Base-by-base conservation (phyloP, 306 rosid species). In the Cicer arietinum region DNA sequence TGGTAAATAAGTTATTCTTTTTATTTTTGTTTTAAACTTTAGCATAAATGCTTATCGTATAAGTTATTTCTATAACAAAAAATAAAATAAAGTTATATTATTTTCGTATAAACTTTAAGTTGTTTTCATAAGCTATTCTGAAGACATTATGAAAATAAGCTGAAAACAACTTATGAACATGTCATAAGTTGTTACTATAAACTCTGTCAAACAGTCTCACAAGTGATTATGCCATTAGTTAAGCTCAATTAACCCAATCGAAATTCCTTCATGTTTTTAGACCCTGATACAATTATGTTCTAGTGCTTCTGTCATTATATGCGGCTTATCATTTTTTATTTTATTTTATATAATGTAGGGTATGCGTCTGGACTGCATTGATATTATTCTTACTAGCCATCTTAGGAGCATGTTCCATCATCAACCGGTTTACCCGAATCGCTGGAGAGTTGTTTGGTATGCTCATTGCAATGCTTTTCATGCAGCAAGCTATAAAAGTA, bases 381-480 rank as follows among this genome's bases (percentile, higher is more conserved):
- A 68, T 95, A 83, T 90, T 95, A 74, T 86, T 95, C 88, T 75
- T 88, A 39, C 50, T 95, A 65, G 90, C 99, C 57, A 76, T 95
- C 70, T 81, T 95, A 75, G 99, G 99, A 22, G 99, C 97, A 48
- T 95, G 99, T 77, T 95, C 99, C 71, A 92, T 95, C 42, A 95
- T 95, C 90, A 95, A 88, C 73, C 80, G 99, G 78, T 95, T 95
- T 81, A 95, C 99, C 22, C 89, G 99, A 35, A 76, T 95, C 14
- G 98, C 99, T 0, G 99, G 99, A 25, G 99, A 95, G 76, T 79
- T 95, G 74, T 95, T 95, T 66, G 99, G 99, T 72, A 45, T 95
- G 66, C 98, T 95, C 12, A 95, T 95, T 47, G 97, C 99, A 7
- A 92, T 95, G 98, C 99, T 95, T 78, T 95, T 95, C 86, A 89